Evolutionary conservation across 192 early-diverging fungal species (phyloP).

Genomic region (Irineochytrium annulatum): DNA sequence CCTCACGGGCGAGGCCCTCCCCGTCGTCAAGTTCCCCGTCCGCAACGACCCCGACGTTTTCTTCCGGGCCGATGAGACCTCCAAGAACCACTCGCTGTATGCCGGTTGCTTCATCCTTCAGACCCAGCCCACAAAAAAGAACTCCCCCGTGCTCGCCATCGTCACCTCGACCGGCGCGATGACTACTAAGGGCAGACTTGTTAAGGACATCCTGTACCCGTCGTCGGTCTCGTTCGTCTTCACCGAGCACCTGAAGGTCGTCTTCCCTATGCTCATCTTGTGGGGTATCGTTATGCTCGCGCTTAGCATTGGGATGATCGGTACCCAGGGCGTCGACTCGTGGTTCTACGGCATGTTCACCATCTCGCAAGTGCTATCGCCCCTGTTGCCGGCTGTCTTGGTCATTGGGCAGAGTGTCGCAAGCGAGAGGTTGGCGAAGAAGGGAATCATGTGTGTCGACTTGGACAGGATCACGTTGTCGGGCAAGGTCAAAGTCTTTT

Average conservation of each 20-base stretch:
- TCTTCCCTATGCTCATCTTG: slow-evolving; percentile 56
- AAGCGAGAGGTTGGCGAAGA: slow-evolving; percentile 53
- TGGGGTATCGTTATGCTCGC: slow-evolving; percentile 61
- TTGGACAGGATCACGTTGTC: slow-evolving; percentile 67
- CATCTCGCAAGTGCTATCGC: slow-evolving; percentile 65
- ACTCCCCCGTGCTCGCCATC: slow-evolving; percentile 45
- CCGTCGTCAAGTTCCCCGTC: slow-evolving; percentile 70
- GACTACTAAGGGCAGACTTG: slow-evolving; percentile 65
- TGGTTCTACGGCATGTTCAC: slow-evolving; percentile 76
- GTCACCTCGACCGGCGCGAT: slow-evolving; percentile 64
- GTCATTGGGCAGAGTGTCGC: slow-evolving; percentile 72
- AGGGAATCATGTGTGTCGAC: slow-evolving; percentile 71
- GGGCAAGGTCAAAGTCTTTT: slow-evolving; percentile 73
- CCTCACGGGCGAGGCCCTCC: slow-evolving; percentile 75
- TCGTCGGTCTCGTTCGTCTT: slow-evolving; percentile 69
- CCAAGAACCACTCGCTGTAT: slow-evolving; percentile 60
- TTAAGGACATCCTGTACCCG: slow-evolving; percentile 75
- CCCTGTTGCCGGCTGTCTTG: slow-evolving; percentile 68
- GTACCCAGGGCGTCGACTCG: slow-evolving; percentile 48
- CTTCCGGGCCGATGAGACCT: slow-evolving; percentile 18
- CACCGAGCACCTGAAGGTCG: slow-evolving; percentile 73
- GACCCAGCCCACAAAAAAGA: slow-evolving; percentile 25
- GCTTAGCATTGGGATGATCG: slow-evolving; percentile 23
- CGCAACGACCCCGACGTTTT: slow-evolving; percentile 43
- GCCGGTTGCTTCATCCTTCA: slow-evolving; percentile 69